phyloP scores from a whole-genome alignment of 2,329 filamentous ascomycete genomes.

The Monilinia fructicola region DNA sequence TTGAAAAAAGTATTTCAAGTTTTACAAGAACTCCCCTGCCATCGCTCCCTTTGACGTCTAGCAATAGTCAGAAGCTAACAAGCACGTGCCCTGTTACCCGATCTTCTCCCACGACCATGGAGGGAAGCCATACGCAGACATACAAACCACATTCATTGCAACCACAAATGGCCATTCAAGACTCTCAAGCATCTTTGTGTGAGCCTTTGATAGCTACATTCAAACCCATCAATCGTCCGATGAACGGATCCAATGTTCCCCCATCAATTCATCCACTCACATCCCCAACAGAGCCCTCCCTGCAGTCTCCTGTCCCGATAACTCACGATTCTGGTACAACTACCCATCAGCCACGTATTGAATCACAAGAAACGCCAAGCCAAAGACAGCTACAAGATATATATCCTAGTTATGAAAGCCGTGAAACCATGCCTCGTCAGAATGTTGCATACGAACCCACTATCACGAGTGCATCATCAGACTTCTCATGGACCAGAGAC shows the following conservation, averaged over 20 bases:
- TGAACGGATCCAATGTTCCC: neutral
- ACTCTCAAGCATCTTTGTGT: neutral
- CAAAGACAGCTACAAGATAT: too few species aligned
- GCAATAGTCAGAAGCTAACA: neutral
- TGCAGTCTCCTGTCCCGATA: neutral
- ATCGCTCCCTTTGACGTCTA: neutral
- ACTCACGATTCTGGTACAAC: neutral
- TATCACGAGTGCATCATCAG: neutral
- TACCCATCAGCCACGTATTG: neutral
- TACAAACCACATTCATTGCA: neutral
- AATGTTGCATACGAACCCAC: neutral
- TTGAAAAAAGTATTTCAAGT: neutral
- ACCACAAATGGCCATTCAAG: neutral
- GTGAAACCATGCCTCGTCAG: neutral
- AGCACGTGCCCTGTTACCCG: neutral
- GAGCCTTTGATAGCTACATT: slow-evolving; percentile 1
- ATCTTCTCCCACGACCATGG: neutral
- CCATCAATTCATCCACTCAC: neutral
- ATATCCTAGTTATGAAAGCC: neutral
- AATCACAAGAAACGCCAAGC: neutral
- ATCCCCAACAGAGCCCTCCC: neutral
- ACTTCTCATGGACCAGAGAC: neutral
- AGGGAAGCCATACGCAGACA: neutral
- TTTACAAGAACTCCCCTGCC: slow-evolving; percentile 5
- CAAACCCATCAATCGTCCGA: slow-evolving; percentile 9